phyloP scores from a whole-genome alignment of 2,329 filamentous ascomycete species.

The Ophiostoma tasmaniense region DNA sequence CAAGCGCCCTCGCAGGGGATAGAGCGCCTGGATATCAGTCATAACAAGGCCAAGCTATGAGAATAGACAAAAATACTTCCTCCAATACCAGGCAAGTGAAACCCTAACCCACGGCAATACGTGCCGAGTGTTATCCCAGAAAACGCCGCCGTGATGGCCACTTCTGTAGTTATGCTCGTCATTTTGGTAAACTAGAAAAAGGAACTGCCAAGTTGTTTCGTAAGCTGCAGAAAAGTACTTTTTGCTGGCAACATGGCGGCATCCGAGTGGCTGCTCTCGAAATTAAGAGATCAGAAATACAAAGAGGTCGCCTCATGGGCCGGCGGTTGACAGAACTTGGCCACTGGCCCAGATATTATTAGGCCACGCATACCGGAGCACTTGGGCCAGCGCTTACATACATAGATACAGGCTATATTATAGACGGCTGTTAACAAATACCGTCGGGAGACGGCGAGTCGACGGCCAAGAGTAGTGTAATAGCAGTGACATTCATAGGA shows the following conservation, averaged over 20 bases:
- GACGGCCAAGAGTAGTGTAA: background rate
- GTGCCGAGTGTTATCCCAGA: background rate
- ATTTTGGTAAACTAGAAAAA: background rate
- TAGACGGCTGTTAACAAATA: background rate
- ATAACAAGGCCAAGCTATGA: background rate
- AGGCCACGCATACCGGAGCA: background rate
- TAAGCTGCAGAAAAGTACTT: background rate
- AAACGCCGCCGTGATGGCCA: background rate
- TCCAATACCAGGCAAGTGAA: background rate
- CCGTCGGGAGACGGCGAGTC: background rate
- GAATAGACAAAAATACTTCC: background rate
- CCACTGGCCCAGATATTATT: background rate
- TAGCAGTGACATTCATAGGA: background rate
- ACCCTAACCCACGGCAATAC: background rate
- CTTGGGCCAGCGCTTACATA: background rate
- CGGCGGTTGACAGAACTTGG: slow-evolving; percentile 11
- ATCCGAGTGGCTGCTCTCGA: background rate
- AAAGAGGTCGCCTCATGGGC: slow-evolving; percentile 10
- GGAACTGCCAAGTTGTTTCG: background rate
- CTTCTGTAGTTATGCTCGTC: no score
- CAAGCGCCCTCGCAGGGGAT: background rate
- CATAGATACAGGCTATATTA: background rate
- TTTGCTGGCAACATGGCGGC: background rate
- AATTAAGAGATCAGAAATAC: background rate
- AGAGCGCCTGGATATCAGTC: background rate